Evolutionary conservation across 768 basidiomycete species (phyloP).

Genomic region (Tulasnella sp.): DNA sequence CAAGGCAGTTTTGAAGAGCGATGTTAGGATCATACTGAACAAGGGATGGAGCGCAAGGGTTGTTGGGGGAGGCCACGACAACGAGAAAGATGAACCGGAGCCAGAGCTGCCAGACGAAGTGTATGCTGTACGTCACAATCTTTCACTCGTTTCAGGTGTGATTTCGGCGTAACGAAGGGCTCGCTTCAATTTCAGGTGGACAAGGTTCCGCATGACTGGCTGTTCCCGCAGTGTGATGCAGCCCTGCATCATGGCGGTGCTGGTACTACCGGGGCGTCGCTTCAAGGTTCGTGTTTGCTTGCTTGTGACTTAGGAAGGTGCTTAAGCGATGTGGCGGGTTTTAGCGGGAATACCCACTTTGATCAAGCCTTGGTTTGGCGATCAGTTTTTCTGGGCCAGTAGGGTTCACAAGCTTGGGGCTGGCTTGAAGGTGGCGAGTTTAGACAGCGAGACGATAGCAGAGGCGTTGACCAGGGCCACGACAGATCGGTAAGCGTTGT

Average conservation of each 20-base stretch:
- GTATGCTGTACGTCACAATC: slow-evolving; percentile 29
- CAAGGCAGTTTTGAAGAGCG: slow-evolving; percentile 53
- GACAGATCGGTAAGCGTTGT: slow-evolving; percentile 34
- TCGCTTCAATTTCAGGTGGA: slow-evolving; percentile 33
- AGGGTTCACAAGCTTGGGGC: slow-evolving; percentile 55
- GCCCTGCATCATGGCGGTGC: slow-evolving; percentile 61
- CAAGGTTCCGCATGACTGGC: slow-evolving; percentile 58
- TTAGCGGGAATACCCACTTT: slow-evolving; percentile 51
- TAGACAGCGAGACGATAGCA: slow-evolving; percentile 39
- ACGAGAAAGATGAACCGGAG: slow-evolving; percentile 21
- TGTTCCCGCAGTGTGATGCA: slow-evolving; percentile 51
- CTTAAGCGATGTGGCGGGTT: not conserved
- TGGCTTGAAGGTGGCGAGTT: slow-evolving; percentile 37
- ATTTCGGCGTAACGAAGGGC: no score
- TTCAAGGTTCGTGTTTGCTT: slow-evolving; percentile 30
- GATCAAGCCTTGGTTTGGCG: slow-evolving; percentile 64
- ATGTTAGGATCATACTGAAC: slow-evolving; percentile 54
- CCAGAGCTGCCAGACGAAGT: slow-evolving; percentile 43
- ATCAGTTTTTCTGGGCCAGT: slow-evolving; percentile 56
- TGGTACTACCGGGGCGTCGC: slow-evolving; percentile 57
- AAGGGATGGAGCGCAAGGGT: slow-evolving; percentile 58
- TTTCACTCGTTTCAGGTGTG: no score
- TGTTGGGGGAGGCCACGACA: slow-evolving; percentile 32
- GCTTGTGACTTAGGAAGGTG: no score
- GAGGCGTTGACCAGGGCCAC: slow-evolving; percentile 47